Conservation (phyloP, 257 asterid species). For the Mitragyna speciosa region DNA sequence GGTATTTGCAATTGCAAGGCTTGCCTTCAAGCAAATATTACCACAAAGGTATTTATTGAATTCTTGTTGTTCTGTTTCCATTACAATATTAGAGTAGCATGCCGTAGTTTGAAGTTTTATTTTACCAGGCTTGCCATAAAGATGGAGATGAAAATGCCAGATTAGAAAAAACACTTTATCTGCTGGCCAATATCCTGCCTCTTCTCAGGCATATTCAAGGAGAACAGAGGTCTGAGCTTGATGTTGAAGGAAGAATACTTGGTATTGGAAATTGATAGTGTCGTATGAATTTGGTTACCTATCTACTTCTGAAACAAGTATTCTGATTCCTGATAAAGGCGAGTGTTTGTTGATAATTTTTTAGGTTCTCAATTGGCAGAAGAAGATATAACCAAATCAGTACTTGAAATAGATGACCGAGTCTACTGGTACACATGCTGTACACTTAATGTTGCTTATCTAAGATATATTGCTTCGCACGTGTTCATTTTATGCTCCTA, state of each 20-base stretch:
- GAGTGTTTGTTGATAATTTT: constrained; percentile 21
- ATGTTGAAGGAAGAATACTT: constrained; percentile 46
- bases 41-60: constrained; percentile 39
- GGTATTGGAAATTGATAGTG: constrained; percentile 39
- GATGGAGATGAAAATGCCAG: constrained; percentile 45
- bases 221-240: constrained; percentile 61
- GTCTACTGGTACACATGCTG: constrained; percentile 55
- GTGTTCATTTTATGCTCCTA: background rate
- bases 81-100: background rate
- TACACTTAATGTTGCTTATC: background rate
- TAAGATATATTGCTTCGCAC: too few relatives aligned
- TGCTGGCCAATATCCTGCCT: constrained; percentile 62
- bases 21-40: constrained; percentile 58
- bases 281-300: constrained; percentile 9
- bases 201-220: constrained; percentile 55
- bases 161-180: constrained; percentile 50
- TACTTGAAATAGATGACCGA: constrained; percentile 58
- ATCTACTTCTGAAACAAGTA: constrained; percentile 6
- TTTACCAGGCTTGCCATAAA: constrained; percentile 31
- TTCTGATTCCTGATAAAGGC: constrained; percentile 18
- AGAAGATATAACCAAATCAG: constrained; percentile 44
- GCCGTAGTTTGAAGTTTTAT: background rate
- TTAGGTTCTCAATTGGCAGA: constrained; percentile 57
- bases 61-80: constrained; percentile 11
- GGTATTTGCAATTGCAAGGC: constrained; percentile 74